phyloP scores from a whole-genome alignment of 441 rosid species.

The Populus hybrid region DNA sequence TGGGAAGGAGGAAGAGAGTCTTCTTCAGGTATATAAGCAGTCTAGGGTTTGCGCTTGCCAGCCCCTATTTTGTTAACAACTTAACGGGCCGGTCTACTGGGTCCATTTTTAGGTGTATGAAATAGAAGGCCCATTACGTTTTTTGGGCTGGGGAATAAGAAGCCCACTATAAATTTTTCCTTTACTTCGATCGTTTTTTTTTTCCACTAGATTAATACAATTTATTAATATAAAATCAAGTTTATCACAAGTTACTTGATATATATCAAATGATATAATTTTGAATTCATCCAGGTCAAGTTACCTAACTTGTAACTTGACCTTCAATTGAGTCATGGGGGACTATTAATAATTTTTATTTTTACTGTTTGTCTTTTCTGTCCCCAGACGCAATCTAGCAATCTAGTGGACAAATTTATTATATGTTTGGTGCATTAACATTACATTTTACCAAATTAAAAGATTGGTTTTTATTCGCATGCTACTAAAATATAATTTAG shows the following conservation, averaged over 20 bases:
- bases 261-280: too few species aligned
- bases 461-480: constrained; percentile 50
- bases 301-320: too few species aligned
- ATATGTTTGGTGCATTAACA: not conserved
- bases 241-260: too few species aligned
- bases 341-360: too few species aligned
- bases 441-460: constrained; percentile 44
- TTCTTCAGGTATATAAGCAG: not conserved
- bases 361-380: too few species aligned
- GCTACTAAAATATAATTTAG: constrained; percentile 49
- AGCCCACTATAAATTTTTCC: not conserved
- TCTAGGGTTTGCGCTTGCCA: not conserved
- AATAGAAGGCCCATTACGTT: not conserved
- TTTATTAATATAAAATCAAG: too few species aligned
- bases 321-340: too few species aligned
- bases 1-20: not conserved
- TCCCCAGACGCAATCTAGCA: too few species aligned
- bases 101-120: not conserved
- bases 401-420: too few species aligned
- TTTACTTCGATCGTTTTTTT: not conserved
- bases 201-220: too few species aligned
- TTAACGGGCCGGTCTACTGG: not conserved
- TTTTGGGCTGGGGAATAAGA: not conserved
- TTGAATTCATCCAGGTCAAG: accelerated
- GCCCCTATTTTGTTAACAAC: not conserved